phyloP scores from a whole-genome alignment of 441 rosid genomes.

The Aleurites moluccanus region DNA sequence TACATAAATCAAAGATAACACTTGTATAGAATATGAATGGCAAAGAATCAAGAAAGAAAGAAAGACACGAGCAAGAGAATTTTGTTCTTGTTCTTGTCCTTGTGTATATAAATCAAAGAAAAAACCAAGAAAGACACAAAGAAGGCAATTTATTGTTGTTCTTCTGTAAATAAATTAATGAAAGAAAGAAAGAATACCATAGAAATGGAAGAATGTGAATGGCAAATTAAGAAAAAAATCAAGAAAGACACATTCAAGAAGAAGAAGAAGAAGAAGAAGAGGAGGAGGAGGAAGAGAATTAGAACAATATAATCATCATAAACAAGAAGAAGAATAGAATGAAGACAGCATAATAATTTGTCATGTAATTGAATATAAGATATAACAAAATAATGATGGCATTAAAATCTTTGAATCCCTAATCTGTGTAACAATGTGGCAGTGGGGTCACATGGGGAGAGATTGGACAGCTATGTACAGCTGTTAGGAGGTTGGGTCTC shows the following conservation, averaged over 20 bases:
- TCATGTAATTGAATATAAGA: background rate
- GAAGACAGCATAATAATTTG: background rate
- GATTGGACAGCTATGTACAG: slow-evolving; percentile 80
- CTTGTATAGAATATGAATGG: background rate
- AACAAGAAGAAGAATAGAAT: background rate
- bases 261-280: background rate
- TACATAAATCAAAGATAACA: background rate
- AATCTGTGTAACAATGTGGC: slow-evolving; percentile 24
- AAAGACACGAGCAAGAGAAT: background rate
- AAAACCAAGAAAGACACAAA: background rate
- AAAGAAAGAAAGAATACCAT: too few species aligned
- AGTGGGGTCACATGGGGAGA: slow-evolving; percentile 51
- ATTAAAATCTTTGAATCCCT: slow-evolving; percentile 6
- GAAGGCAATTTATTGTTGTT: too few species aligned
- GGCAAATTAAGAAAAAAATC: background rate
- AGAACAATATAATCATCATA: slow-evolving; percentile 7
- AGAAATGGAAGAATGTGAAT: background rate
- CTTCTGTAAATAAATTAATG: too few species aligned
- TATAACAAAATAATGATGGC: too few species aligned
- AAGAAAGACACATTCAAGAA: background rate
- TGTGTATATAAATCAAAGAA: too few species aligned
- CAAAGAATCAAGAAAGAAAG: background rate
- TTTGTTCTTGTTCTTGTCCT: too few species aligned
- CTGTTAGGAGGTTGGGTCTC: slow-evolving; percentile 58
- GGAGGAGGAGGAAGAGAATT: background rate